These are phyloP conservation scores for Termitomyces sp. DNA, from an alignment of 768 basidiomycete species.

Conservation along the genomic window DNA sequence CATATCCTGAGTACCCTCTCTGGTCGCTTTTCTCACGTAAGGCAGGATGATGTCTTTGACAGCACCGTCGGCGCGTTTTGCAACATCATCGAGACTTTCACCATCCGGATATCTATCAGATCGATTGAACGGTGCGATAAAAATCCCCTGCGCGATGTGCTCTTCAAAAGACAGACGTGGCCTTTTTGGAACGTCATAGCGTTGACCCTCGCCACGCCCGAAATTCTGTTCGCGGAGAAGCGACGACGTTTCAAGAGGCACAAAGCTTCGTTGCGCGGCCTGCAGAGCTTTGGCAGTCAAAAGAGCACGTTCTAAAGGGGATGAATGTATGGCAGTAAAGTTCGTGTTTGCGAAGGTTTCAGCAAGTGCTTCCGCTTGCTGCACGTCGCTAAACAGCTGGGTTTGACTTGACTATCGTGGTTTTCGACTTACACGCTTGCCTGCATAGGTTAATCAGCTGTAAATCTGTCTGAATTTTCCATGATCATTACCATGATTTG, in stretches of 20 bases:
- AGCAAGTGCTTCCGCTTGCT: conserved; percentile 66
- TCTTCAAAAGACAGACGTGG: conserved; percentile 31
- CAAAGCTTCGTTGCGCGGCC: conserved; percentile 38
- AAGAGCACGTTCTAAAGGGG: conserved; percentile 58
- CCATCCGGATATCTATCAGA: conserved; percentile 58
- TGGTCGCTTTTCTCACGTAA: conserved; percentile 37
- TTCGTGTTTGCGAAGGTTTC: conserved; percentile 38
- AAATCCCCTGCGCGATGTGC: conserved; percentile 47
- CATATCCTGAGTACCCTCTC: conserved; percentile 30
- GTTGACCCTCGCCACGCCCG: conserved; percentile 63
- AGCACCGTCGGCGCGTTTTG: conserved; percentile 42
- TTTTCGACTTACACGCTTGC: conserved; percentile 41
- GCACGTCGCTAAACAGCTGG: background rate
- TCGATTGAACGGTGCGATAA: conserved; percentile 40
- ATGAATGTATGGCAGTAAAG: conserved; percentile 58
- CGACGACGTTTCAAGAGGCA: conserved; percentile 38
- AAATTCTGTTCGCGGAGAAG: conserved; percentile 66
- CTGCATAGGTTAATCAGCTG: conserved; percentile 22
- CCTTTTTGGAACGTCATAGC: conserved; percentile 32
- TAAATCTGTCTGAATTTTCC: background rate
- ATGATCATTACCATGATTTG: conserved; percentile 57
- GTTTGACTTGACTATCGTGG: background rate
- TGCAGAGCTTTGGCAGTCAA: conserved; percentile 55
- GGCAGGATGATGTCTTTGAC: conserved; percentile 51
- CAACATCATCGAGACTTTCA: conserved; percentile 66